phyloP scores from a whole-genome alignment of 257 asterid genomes.

The Capsicum chinense region DNA sequence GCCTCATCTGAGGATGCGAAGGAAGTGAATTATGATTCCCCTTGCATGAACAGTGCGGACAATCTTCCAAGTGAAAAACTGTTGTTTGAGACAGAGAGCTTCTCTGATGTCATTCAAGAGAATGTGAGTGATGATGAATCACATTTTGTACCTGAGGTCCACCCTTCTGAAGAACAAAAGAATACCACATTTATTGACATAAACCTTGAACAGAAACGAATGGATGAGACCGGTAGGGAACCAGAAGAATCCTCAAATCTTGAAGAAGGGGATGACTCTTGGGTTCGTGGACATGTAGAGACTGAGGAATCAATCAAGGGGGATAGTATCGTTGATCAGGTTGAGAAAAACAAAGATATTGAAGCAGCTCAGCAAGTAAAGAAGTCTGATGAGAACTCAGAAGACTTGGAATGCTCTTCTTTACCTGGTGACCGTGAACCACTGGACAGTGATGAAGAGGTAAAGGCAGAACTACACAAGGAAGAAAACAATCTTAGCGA shows the following conservation, averaged over 20 bases:
- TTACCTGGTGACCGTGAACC: conserved; percentile 40
- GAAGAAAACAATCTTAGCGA: conserved; percentile 37
- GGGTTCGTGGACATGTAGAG: conserved; percentile 45
- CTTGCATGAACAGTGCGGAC: conserved; percentile 36
- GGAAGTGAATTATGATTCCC: conserved; percentile 33
- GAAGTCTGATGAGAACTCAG: conserved; percentile 40
- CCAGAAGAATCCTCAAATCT: conserved; percentile 44
- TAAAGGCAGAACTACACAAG: conserved; percentile 41
- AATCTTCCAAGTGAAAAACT: conserved; percentile 43
- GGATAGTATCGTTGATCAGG: conserved; percentile 37
- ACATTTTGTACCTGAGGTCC: conserved; percentile 30
- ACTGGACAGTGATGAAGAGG: conserved; percentile 43
- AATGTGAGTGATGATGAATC: conserved; percentile 26
- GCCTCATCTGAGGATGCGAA: conserved; percentile 41
- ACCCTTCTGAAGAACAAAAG: conserved; percentile 23
- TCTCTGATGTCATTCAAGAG: conserved; percentile 30
- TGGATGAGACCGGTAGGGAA: conserved; percentile 52
- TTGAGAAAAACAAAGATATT: conserved; percentile 40
- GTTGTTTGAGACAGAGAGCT: conserved; percentile 29
- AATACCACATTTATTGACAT: conserved; percentile 28
- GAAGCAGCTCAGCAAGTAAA: conserved; percentile 38
- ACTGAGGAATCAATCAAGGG: conserved; percentile 42
- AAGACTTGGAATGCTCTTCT: conserved; percentile 41
- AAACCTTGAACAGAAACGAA: conserved; percentile 26
- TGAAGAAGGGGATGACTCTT: conserved; percentile 42